Conservation (phyloP, 441 rosid species). For the Breynia disticha region DNA sequence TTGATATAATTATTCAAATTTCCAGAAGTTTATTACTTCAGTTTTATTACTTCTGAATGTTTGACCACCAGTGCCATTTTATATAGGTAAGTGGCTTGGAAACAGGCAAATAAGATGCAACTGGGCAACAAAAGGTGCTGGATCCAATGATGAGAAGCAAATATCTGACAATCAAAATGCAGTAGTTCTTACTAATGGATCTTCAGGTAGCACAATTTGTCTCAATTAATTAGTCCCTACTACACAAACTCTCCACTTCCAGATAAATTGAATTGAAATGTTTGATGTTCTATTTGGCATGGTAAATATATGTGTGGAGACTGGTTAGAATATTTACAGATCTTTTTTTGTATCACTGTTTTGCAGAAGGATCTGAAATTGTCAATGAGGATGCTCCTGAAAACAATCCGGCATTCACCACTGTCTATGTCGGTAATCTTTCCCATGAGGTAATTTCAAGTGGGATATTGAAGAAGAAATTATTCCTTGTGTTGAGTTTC, state of each 20-base stretch:
- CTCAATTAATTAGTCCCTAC: constrained; percentile 1
- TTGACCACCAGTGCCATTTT: constrained; percentile 2
- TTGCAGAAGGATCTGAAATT: constrained; percentile 65
- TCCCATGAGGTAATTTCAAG: constrained; percentile 57
- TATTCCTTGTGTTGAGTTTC: too few relatives aligned
- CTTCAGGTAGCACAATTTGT: constrained; percentile 36
- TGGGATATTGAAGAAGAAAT: not conserved
- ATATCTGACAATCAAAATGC: constrained; percentile 61
- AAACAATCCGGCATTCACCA: constrained; percentile 69
- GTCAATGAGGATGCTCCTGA: constrained; percentile 67
- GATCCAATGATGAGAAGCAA: constrained; percentile 65
- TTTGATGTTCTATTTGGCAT: not conserved
- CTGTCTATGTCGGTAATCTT: constrained; percentile 87
- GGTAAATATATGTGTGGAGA: too few relatives aligned
- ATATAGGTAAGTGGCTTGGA: constrained; percentile 81
- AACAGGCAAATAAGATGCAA: constrained; percentile 87
- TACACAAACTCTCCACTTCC: not conserved
- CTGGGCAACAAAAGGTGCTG: constrained; percentile 90
- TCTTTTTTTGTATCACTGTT: too few relatives aligned
- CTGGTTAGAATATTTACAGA: too few relatives aligned
- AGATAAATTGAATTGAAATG: constrained; percentile 4
- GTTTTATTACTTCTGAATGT: constrained; percentile 1
- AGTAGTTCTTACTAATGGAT: constrained; percentile 68
- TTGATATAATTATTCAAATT: not conserved
- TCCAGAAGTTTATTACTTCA: not conserved